Percentiles rank a stretch among this genome's conserved stretches.
These are phyloP conservation scores for Hyaloperonospora brassicae DNA, from an alignment of 352 stramenopile species.

Conservation along the genomic window DNA sequence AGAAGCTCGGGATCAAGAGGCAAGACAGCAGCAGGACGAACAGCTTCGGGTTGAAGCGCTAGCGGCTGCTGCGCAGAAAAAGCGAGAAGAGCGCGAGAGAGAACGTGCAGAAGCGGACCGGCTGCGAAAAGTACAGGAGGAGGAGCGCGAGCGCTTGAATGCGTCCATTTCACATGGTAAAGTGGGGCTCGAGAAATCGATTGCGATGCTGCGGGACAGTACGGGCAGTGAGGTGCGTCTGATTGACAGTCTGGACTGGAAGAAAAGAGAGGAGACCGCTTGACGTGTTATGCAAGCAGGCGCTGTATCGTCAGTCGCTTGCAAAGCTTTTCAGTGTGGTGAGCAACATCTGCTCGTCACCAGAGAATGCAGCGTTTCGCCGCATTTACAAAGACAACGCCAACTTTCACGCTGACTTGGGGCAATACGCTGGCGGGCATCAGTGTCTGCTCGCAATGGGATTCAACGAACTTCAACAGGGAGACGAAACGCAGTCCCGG, in stretches of 20 bases:
- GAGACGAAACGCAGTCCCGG: constrained; percentile 28
- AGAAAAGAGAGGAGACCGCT: background rate
- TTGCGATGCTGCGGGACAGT: constrained; percentile 37
- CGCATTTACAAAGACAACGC: constrained; percentile 68
- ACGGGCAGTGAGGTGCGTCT: constrained; percentile 25
- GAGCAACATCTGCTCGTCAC: constrained; percentile 56
- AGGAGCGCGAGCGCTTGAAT: constrained; percentile 26
- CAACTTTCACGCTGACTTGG: constrained; percentile 61
- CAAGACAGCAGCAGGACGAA: constrained; percentile 14
- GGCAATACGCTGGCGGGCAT: constrained; percentile 50
- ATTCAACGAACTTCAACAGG: constrained; percentile 53
- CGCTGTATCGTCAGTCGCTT: constrained; percentile 29
- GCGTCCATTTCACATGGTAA: constrained; percentile 31
- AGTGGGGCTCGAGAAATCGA: constrained; percentile 33
- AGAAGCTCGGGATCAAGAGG: constrained; percentile 13
- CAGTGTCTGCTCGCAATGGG: constrained; percentile 63
- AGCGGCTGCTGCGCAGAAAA: constrained; percentile 45
- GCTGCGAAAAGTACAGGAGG: constrained; percentile 26
- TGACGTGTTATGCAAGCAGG: constrained; percentile 12
- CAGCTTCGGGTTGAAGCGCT: constrained; percentile 35
- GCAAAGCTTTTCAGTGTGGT: constrained; percentile 48
- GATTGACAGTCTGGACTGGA: background rate
- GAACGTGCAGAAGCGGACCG: constrained; percentile 30
- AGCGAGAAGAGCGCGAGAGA: constrained; percentile 38
- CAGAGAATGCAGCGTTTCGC: constrained; percentile 61